These are phyloP conservation scores for Lentinus tigrinus DNA, from an alignment of 768 basidiomycete genomes.

Conservation along the genomic window DNA sequence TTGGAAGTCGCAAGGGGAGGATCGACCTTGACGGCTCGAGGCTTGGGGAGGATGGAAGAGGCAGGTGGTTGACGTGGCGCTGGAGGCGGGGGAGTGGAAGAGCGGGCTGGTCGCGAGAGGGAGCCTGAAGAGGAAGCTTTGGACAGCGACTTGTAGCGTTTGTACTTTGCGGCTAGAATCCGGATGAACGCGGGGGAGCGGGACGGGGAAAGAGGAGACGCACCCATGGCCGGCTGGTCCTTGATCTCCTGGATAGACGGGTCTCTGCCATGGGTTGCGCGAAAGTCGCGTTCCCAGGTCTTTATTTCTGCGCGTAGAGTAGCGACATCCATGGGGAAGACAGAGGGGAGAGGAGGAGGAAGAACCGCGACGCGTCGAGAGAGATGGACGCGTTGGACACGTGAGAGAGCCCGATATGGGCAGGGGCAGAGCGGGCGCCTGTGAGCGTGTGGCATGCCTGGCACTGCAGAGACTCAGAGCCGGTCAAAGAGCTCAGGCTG, in stretches of 20 bases:
- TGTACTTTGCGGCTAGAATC: constrained; percentile 71
- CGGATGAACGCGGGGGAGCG: constrained; percentile 16
- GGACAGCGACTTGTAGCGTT: constrained; percentile 72
- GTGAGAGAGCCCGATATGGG: constrained; percentile 9
- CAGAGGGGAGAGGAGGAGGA: neutral
- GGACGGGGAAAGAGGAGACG: constrained; percentile 24
- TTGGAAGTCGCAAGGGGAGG: constrained; percentile 60
- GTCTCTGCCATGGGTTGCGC: constrained; percentile 48
- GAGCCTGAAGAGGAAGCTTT: constrained; percentile 37
- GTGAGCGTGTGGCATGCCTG: neutral
- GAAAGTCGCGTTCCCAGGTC: constrained; percentile 73
- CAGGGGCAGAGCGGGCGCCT: neutral
- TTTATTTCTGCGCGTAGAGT: constrained; percentile 70
- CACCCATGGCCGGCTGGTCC: constrained; percentile 60
- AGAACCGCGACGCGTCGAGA: neutral
- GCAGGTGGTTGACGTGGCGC: constrained; percentile 30
- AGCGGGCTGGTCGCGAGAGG: constrained; percentile 27
- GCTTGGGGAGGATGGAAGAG: constrained; percentile 43
- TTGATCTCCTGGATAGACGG: constrained; percentile 74
- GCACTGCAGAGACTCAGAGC: neutral
- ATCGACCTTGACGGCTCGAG: constrained; percentile 52
- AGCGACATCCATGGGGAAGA: constrained; percentile 39
- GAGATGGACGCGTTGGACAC: constrained; percentile 13
- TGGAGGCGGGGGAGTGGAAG: constrained; percentile 35
- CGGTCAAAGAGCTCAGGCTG: neutral